These are phyloP conservation scores for Clavulina sp. DNA, from an alignment of 768 basidiomycete species.

Conservation along the genomic window DNA sequence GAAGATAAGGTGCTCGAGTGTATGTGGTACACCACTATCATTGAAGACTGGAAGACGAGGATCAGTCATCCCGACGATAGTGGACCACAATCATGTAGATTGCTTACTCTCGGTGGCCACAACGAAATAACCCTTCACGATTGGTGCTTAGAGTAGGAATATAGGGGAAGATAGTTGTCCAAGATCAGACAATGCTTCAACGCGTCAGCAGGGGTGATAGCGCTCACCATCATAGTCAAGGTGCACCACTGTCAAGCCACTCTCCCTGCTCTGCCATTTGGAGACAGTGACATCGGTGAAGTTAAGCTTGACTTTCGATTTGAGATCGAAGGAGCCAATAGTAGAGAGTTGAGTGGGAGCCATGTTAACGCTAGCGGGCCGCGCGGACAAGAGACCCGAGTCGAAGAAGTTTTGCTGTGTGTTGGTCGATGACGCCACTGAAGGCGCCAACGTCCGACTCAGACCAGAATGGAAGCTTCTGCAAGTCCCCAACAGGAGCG, in stretches of 20 bases:
- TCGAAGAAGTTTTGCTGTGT: too few species aligned
- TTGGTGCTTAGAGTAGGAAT: conserved; percentile 37
- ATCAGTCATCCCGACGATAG: conserved; percentile 4
- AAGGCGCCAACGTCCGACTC: too few species aligned
- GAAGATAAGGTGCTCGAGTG: conserved; percentile 87
- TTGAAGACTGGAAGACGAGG: conserved; percentile 57
- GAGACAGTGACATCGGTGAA: conserved; percentile 67
- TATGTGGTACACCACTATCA: conserved; percentile 91
- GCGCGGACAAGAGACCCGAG: too few species aligned
- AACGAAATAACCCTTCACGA: conserved; percentile 83
- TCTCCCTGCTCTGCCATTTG: conserved; percentile 75
- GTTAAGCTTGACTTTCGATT: conserved; percentile 57
- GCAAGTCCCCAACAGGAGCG: too few species aligned
- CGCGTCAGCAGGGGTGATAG: conserved; percentile 8
- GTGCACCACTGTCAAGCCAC: conserved; percentile 81
- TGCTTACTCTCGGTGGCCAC: conserved; percentile 73
- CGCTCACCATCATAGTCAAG: conserved; percentile 69
- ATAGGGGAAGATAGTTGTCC: too few species aligned
- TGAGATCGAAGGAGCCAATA: conserved; percentile 47
- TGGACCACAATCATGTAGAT: conserved; percentile 2
- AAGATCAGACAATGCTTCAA: conserved; percentile 1
- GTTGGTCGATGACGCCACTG: too few species aligned
- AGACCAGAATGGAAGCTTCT: too few species aligned
- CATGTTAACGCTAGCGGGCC: too few species aligned
- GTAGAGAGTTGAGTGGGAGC: too few species aligned